Conservation (phyloP, 2,329 filamentous ascomycete genomes). For the Neopestalotiopsis sp. region DNA sequence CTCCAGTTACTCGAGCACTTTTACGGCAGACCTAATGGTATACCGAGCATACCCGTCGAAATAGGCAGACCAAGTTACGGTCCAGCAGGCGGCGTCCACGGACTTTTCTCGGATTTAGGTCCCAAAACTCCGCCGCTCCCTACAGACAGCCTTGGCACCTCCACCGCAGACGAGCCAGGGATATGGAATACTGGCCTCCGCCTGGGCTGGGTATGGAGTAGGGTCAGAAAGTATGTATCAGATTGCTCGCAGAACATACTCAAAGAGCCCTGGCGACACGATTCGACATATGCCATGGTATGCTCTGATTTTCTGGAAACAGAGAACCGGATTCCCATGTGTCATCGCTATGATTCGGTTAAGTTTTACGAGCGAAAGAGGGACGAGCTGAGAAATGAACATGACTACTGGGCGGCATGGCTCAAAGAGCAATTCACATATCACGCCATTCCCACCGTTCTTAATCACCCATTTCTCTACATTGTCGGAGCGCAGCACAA, state of each 20-base stretch:
- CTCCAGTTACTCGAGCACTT: constrained; percentile 54
- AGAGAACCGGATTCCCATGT: constrained; percentile 53
- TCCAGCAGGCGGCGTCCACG: constrained; percentile 26
- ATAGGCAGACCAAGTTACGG: constrained; percentile 43
- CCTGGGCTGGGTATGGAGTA: constrained; percentile 57
- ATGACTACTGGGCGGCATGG: constrained; percentile 57
- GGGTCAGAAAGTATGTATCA: constrained; percentile 50
- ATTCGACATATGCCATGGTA: constrained; percentile 56
- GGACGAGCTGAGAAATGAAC: constrained; percentile 48
- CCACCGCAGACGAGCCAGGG: constrained; percentile 44
- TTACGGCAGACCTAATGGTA: constrained; percentile 51
- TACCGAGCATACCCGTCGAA: constrained; percentile 46
- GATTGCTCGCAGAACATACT: constrained; percentile 52
- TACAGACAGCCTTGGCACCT: constrained; percentile 47
- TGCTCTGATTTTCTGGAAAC: constrained; percentile 56
- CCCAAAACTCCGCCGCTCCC: constrained; percentile 47
- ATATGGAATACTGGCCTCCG: constrained; percentile 56
- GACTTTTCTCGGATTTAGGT: constrained; percentile 29
- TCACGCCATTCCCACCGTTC: constrained; percentile 53
- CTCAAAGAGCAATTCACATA: constrained; percentile 59
- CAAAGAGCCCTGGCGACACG: constrained; percentile 55
- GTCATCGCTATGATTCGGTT: constrained; percentile 56
- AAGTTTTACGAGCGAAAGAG: constrained; percentile 55
- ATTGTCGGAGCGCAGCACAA: constrained; percentile 57
- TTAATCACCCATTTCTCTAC: constrained; percentile 60